Conservation (phyloP, 768 basidiomycete species). For the Gelatoporia subvermispora region DNA sequence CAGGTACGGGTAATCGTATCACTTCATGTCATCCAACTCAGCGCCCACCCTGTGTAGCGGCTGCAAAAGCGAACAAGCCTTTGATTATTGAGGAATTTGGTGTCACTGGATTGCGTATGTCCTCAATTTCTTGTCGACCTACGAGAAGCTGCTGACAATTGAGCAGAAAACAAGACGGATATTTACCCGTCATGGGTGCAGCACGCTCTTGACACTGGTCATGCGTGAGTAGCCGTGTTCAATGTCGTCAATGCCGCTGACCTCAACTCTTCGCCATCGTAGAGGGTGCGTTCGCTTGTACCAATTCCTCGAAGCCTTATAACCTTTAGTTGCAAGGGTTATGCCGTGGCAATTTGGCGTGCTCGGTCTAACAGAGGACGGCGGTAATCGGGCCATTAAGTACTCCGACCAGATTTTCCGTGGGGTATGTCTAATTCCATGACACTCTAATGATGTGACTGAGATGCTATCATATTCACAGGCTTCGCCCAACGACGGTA, state of each 20-base stretch:
- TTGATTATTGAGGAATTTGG: slow-evolving; percentile 30
- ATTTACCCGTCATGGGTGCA: slow-evolving; percentile 50
- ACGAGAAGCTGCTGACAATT: background rate
- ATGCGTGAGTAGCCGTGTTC: slow-evolving; percentile 34
- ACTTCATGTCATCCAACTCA: background rate
- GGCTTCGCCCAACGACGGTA: slow-evolving; percentile 55
- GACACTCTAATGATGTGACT: background rate
- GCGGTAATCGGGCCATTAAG: slow-evolving; percentile 50
- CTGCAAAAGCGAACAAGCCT: slow-evolving; percentile 34
- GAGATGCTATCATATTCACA: slow-evolving; percentile 4
- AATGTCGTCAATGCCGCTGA: too few relatives aligned
- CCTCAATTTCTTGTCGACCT: background rate
- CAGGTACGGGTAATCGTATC: slow-evolving; percentile 23
- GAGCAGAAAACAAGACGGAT: slow-evolving; percentile 41
- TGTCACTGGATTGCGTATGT: slow-evolving; percentile 34
- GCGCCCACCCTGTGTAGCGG: slow-evolving; percentile 29
- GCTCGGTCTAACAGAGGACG: slow-evolving; percentile 42
- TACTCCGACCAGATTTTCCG: slow-evolving; percentile 49
- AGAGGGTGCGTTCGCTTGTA: slow-evolving; percentile 15
- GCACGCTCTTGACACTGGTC: slow-evolving; percentile 42
- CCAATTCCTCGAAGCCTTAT: background rate
- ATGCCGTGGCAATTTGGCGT: slow-evolving; percentile 59
- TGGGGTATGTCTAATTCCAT: slow-evolving; percentile 29
- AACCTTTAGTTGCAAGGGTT: slow-evolving; percentile 30
- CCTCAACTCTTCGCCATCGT: background rate